phyloP scores from a whole-genome alignment of 192 early-diverging fungal species.

The Lobulomyces angularis region DNA sequence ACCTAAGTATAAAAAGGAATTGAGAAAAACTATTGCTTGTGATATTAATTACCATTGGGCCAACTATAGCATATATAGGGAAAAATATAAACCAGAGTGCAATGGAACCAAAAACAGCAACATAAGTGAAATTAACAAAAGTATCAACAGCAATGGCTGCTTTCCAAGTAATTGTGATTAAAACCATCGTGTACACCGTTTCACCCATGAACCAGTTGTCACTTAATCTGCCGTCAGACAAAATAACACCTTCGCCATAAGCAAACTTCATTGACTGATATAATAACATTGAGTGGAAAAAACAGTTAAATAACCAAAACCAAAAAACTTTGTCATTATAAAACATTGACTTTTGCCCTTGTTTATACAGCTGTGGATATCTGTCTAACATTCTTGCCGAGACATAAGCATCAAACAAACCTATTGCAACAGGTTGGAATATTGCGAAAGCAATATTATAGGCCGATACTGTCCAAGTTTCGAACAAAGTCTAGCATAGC shows the following conservation, averaged over 20 bases:
- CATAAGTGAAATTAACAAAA: slow-evolving; percentile 89
- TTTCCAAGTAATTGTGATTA: slow-evolving; percentile 82
- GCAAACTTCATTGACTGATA: slow-evolving; percentile 57
- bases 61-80: slow-evolving; percentile 69
- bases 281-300: slow-evolving; percentile 80
- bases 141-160: slow-evolving; percentile 78
- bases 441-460: slow-evolving; percentile 94
- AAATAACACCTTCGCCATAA: slow-evolving; percentile 56
- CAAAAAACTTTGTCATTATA: slow-evolving; percentile 84
- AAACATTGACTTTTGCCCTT: slow-evolving; percentile 37
- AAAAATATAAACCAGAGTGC: slow-evolving; percentile 78
- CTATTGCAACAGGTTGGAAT: slow-evolving; percentile 86
- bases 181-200: slow-evolving; percentile 75
- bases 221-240: slow-evolving; percentile 54
- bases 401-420: slow-evolving; percentile 95
- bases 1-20: no score
- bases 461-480: slow-evolving; percentile 92
- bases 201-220: slow-evolving; percentile 88
- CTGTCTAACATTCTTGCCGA: slow-evolving; percentile 85
- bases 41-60: slow-evolving; percentile 50
- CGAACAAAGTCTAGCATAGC: slow-evolving; percentile 77
- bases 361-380: slow-evolving; percentile 91
- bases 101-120: slow-evolving; percentile 84
- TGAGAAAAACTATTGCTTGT: slow-evolving; percentile 11
- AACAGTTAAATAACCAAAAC: slow-evolving; percentile 84